Evolutionary conservation across 2,329 filamentous ascomycete species (phyloP).

Genomic region (Ceratocystis huliohia): DNA sequence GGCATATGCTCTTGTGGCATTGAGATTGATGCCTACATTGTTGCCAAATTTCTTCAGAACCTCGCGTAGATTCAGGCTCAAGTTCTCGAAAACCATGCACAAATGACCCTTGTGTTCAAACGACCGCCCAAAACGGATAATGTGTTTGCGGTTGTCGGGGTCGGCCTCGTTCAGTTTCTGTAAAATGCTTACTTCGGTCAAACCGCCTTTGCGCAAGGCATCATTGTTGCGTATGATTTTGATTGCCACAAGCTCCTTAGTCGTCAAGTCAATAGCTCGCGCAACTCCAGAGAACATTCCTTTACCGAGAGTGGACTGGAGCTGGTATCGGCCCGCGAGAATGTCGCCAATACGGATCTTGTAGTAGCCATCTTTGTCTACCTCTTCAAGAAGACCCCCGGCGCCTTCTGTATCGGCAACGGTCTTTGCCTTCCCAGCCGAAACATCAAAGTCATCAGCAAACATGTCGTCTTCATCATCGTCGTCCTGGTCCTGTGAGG

Average conservation of each 20-base stretch:
- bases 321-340: constrained; percentile 76
- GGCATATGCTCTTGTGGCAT: constrained; percentile 76
- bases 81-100: constrained; percentile 93
- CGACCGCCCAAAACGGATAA: constrained; percentile 72
- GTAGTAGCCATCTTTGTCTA: constrained; percentile 92
- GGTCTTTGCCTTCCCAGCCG: constrained; percentile 25
- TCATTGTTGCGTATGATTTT: constrained; percentile 98
- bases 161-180: constrained; percentile 78
- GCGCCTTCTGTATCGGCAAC: constrained; percentile 30
- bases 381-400: constrained; percentile 76
- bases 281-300: constrained; percentile 98
- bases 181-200: constrained; percentile 88
- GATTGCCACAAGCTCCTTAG: constrained; percentile 71
- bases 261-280: constrained; percentile 65
- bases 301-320: constrained; percentile 75
- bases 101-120: constrained; percentile 94
- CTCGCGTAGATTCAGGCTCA: constrained; percentile 85
- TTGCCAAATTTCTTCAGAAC: constrained; percentile 92
- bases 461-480: constrained; percentile 83
- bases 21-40: constrained; percentile 81
- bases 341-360: constrained; percentile 87
- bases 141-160: constrained; percentile 77
- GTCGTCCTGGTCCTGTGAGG: constrained; percentile 35
- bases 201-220: constrained; percentile 76
- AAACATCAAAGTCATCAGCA: constrained; percentile 61